phyloP scores from a whole-genome alignment of 2,329 filamentous ascomycete species.

The Alternaria ethzedia region DNA sequence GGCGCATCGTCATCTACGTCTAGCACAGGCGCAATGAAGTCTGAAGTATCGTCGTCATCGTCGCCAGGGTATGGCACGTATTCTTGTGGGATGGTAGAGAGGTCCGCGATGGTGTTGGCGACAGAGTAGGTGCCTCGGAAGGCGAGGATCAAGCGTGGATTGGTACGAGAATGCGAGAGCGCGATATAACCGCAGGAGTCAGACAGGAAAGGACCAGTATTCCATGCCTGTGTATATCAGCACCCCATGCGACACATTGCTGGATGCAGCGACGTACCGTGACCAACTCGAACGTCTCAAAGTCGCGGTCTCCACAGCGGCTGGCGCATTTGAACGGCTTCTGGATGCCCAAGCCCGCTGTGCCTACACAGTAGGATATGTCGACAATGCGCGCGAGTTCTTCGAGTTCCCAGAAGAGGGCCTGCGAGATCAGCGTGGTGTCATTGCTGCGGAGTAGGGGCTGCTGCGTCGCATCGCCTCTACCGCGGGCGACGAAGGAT shows the following conservation, averaged over 20 bases:
- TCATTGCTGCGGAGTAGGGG: conserved; percentile 40
- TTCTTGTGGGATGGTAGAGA: conserved; percentile 86
- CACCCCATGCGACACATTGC: conserved; percentile 2
- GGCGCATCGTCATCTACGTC: conserved; percentile 25
- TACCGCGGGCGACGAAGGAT: conserved; percentile 9
- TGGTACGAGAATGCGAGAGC: conserved; percentile 71
- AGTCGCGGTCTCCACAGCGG: conserved; percentile 81
- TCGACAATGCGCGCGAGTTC: conserved; percentile 91
- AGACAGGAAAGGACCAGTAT: conserved; percentile 82
- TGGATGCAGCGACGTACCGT: conserved; percentile 51
- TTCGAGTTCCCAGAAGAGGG: conserved; percentile 81
- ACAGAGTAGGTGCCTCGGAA: conserved; percentile 96
- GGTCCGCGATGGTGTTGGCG: conserved; percentile 86
- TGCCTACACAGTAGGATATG: conserved; percentile 91
- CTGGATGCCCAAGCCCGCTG: conserved; percentile 79
- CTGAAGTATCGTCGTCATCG: conserved; percentile 48
- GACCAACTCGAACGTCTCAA: conserved; percentile 78
- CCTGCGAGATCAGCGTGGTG: conserved; percentile 58
- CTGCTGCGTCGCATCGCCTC: conserved; percentile 26
- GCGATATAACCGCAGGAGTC: conserved; percentile 96
- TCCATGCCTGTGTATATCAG: conserved; percentile 70
- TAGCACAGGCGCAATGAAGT: conserved; percentile 29
- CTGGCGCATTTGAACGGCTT: conserved; percentile 86
- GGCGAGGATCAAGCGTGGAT: conserved; percentile 76
- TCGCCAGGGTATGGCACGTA: conserved; percentile 83